Evolutionary conservation across 1,284 basidiomycete species (phyloP).

Genomic region (Cryptococcus sp.): DNA sequence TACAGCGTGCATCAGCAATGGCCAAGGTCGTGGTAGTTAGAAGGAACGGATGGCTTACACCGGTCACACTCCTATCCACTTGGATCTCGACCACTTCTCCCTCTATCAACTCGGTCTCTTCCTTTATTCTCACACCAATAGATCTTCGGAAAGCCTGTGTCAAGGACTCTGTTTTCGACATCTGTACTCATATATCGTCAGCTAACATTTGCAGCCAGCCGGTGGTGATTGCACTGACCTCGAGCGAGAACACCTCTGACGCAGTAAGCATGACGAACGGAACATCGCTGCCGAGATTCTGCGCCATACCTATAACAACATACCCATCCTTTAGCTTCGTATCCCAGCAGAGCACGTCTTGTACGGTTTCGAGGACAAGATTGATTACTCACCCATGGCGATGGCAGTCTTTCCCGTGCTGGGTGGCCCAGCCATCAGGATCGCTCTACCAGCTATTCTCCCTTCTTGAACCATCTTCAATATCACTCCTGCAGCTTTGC

Average conservation of each 20-base stretch:
- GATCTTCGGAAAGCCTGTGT: conserved; percentile 94
- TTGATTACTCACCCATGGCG: conserved; percentile 70
- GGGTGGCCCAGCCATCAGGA: conserved; percentile 94
- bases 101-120: conserved; percentile 96
- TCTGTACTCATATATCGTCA: conserved; percentile 50
- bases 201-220: neutral
- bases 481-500: conserved; percentile 96
- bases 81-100: conserved; percentile 99
- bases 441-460: conserved; percentile 88
- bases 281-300: conserved; percentile 87
- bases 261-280: conserved; percentile 97
- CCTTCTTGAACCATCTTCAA: conserved; percentile 98
- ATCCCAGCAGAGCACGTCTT: neutral
- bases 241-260: conserved; percentile 95
- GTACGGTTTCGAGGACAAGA: neutral
- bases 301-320: conserved; percentile 82
- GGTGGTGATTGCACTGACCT: conserved; percentile 46
- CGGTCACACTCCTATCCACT: conserved; percentile 94
- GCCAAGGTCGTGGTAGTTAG: neutral
- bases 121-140: conserved; percentile 95
- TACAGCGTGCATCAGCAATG: conserved; percentile 42
- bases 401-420: conserved; percentile 97
- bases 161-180: conserved; percentile 98
- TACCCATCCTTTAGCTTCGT: conserved; percentile 3
- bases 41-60: conserved; percentile 58